Conservation (phyloP, 768 basidiomycete species). For the Boletus pseudopeckii region DNA sequence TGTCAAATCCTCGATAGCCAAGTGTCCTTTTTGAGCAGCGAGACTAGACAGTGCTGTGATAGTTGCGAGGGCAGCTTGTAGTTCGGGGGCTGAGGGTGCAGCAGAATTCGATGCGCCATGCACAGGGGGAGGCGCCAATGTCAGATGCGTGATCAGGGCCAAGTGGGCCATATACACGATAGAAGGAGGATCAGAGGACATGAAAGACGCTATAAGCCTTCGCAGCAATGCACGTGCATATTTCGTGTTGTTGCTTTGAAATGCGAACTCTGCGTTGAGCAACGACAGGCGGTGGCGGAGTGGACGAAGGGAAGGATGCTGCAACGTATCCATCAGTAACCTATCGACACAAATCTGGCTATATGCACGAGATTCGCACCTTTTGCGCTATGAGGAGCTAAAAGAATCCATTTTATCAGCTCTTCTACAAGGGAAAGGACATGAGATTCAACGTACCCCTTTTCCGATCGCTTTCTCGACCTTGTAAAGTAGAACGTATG, state of each 20-base stretch:
- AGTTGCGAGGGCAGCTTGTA: slow-evolving; percentile 31
- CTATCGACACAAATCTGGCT: neutral
- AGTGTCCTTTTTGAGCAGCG: slow-evolving; percentile 35
- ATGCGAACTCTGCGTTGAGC: slow-evolving; percentile 55
- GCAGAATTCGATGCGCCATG: slow-evolving; percentile 1
- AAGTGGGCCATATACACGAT: slow-evolving; percentile 55
- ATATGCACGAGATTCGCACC: slow-evolving; percentile 35
- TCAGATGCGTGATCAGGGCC: slow-evolving; percentile 47
- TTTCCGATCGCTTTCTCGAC: slow-evolving; percentile 65
- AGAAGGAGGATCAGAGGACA: slow-evolving; percentile 48
- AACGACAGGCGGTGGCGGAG: slow-evolving; percentile 59
- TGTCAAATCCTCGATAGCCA: slow-evolving; percentile 45
- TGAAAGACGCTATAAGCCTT: slow-evolving; percentile 47
- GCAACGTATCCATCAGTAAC: slow-evolving; percentile 1
- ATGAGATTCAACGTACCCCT: slow-evolving; percentile 48
- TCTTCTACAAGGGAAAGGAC: neutral
- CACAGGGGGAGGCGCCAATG: slow-evolving; percentile 17
- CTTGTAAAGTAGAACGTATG: slow-evolving; percentile 22
- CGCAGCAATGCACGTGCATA: slow-evolving; percentile 58
- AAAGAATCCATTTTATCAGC: slow-evolving; percentile 1
- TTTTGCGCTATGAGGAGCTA: slow-evolving; percentile 58
- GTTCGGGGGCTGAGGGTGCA: slow-evolving; percentile 12
- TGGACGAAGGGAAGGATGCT: slow-evolving; percentile 64
- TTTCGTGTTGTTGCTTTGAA: slow-evolving; percentile 49
- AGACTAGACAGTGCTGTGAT: slow-evolving; percentile 34